phyloP scores from a whole-genome alignment of 345 rosid species.

The Populus tremula region DNA sequence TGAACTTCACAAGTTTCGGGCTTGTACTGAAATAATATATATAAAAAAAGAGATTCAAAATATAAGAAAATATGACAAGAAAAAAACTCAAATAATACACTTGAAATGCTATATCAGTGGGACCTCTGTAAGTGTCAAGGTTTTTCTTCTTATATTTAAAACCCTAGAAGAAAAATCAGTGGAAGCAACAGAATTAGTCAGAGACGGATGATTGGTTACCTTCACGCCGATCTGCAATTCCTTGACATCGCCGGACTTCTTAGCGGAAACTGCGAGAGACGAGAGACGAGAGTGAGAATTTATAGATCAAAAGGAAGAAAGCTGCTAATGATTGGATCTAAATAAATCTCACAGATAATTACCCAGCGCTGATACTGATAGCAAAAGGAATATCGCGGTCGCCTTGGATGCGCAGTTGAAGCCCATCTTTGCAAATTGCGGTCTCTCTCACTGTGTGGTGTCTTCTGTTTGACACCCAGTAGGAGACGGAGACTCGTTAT shows the following conservation, averaged over 20 bases:
- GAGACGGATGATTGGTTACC: conserved; percentile 33
- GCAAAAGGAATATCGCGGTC: conserved; percentile 26
- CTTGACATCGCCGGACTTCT: conserved; percentile 70
- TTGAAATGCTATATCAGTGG: too few species aligned
- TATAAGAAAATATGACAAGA: background rate
- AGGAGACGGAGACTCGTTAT: too few species aligned
- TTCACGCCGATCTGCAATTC: conserved; percentile 91
- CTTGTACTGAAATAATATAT: conserved; percentile 46
- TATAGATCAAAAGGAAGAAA: background rate
- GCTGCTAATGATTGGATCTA: too few species aligned
- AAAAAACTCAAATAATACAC: background rate
- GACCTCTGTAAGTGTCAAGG: too few species aligned
- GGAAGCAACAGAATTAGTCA: too few species aligned
- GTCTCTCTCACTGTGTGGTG: too few species aligned
- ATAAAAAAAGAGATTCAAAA: background rate
- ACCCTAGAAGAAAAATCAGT: too few species aligned
- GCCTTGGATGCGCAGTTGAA: conserved; percentile 29
- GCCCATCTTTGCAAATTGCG: conserved; percentile 17
- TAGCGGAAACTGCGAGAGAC: conserved; percentile 48
- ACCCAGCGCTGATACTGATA: conserved; percentile 37
- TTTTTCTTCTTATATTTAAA: too few species aligned
- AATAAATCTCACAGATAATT: background rate
- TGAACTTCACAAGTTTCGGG: conserved; percentile 71
- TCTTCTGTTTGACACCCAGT: too few species aligned
- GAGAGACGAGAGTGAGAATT: background rate